Percentiles rank a stretch among this genome's conserved stretches.
Evolutionary conservation across 2,329 filamentous ascomycete species (phyloP).

Genomic region (Fusarium sp.): DNA sequence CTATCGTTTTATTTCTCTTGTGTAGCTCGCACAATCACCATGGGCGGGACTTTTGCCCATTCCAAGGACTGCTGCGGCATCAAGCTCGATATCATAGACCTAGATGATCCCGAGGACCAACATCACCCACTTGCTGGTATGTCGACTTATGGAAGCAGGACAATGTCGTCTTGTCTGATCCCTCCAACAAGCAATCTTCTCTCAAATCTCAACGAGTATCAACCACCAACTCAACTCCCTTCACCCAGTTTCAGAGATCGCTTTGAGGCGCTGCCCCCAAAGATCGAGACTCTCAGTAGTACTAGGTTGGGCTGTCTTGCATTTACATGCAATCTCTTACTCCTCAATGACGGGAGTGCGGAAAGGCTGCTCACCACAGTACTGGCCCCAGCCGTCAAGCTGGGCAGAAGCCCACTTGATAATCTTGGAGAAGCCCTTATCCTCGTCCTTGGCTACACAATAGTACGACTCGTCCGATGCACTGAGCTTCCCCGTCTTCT

Average conservation of each 20-base stretch:
- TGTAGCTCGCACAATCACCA: no score
- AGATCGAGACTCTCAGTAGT: neutral
- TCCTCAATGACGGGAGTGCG: constrained; percentile 38
- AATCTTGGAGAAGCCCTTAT: constrained; percentile 47
- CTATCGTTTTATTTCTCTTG: no score
- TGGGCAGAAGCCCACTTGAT: constrained; percentile 47
- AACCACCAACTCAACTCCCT: neutral
- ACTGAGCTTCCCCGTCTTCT: constrained; percentile 38
- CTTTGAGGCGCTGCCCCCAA: neutral
- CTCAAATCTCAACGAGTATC: neutral
- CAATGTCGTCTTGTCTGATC: neutral
- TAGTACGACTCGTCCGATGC: constrained; percentile 41
- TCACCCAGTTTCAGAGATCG: neutral
- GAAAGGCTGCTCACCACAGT: constrained; percentile 42
- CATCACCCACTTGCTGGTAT: neutral
- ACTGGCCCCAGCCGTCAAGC: constrained; percentile 48
- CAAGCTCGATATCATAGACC: no score
- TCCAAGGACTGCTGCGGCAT: neutral
- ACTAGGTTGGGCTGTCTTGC: no score
- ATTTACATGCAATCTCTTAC: constrained; percentile 4
- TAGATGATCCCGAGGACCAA: no score
- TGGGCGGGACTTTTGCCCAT: neutral
- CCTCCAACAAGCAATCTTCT: neutral
- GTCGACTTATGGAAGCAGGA: constrained; percentile 1
- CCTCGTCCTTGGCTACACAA: constrained; percentile 39